Conservation (phyloP, 2,329 filamentous ascomycete genomes). For the Dendrostoma leiphaemia region DNA sequence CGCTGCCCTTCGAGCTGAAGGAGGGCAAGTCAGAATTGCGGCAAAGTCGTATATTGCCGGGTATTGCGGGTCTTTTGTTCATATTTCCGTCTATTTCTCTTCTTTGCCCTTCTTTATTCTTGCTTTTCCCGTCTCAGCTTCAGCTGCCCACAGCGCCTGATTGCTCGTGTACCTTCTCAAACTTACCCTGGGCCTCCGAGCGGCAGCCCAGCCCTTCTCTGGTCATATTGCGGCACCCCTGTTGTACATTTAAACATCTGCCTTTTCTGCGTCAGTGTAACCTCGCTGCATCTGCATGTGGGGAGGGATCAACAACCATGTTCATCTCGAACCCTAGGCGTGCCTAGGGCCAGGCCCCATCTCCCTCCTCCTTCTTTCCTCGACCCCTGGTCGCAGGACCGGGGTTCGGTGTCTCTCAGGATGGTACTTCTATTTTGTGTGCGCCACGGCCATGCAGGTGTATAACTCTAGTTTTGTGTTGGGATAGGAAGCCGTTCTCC, state of each 20-base stretch:
- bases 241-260: slow-evolving; percentile 8
- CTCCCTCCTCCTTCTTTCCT: neutral
- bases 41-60: too few relatives aligned
- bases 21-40: too few relatives aligned
- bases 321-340: slow-evolving; percentile 9
- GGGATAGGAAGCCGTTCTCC: slow-evolving; percentile 10
- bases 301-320: slow-evolving; percentile 16
- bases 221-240: slow-evolving; percentile 4
- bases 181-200: slow-evolving; percentile 8
- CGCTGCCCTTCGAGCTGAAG: neutral
- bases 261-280: slow-evolving; percentile 8
- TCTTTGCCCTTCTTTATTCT: neutral
- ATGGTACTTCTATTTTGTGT: neutral
- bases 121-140: too few relatives aligned
- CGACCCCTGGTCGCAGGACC: neutral
- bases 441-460: slow-evolving; percentile 10
- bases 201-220: slow-evolving; percentile 8
- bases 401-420: neutral
- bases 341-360: neutral
- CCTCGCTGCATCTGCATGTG: slow-evolving; percentile 15
- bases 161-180: too few relatives aligned
- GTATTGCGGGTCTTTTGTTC: neutral
- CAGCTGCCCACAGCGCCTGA: too few relatives aligned
- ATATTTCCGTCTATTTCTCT: neutral
- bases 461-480: neutral